Base-by-base conservation (phyloP, 495 filamentous ascomycete genomes). In the Podospora appendiculata region DNA sequence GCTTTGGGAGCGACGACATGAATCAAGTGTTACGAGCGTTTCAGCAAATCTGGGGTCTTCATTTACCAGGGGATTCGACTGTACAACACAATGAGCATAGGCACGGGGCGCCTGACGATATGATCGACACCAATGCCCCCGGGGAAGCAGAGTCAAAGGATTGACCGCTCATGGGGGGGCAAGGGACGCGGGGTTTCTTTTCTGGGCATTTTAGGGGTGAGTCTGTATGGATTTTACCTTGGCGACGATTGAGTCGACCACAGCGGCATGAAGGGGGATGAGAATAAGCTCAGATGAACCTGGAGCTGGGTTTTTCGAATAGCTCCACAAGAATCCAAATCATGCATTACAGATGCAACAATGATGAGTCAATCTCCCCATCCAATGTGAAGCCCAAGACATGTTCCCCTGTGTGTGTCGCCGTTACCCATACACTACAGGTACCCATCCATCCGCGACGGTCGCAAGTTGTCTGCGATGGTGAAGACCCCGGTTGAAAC, bases 31-130 rank as follows among this genome's bases (percentile, higher is more conserved):
- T 55, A 58, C 51, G 58, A 57, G 33, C 6, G 40, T 36, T 47
- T 50, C 45, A 36, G 34, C 52, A 46, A 45, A 47, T 45, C 36
- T 48, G 50, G 59, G 52, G 40, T 16, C 12, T 49, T 41, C 25
- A 25, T 25, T 3, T 43, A 43, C 3, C 7, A 52, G 44, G 38
- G 53, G 53, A 52, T 41, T 55, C 35, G 44, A 50, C 46, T 62
- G 59, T 60, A 60, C 36, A 38, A 38, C 36, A 38, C 9, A 2
- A 38, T 3, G 51, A 62, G 51, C 56, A 57, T 58, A 58, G 53
- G 47, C 19, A 60, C 40, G 47, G 59, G 25, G 59, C 62, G 58
- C 56, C 51, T 56, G 41, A 51, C 50, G 49, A 53, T 54, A 59
- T 52, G 48, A 53, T 38, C 13, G 36, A 11, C 36, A 7, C 36